A percentile compares a stretch with the other conserved stretches of the same genome.
Conservation (phyloP, 306 rosid genomes). For the Alnus rubra region DNA sequence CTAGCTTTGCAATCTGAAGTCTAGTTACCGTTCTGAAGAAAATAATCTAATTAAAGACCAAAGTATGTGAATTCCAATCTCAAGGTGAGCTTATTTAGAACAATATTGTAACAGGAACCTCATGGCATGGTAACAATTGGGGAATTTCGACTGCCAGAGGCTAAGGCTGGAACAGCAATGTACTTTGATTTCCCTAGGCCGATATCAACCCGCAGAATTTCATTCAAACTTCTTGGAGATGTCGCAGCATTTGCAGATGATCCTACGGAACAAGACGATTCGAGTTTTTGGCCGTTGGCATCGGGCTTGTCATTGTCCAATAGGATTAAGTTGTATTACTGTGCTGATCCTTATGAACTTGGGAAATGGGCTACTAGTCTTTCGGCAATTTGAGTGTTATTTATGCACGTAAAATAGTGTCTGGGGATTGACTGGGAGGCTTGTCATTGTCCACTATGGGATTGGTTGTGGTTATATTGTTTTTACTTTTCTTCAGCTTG, state of each 20-base stretch:
- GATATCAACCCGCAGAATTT: conserved; percentile 67
- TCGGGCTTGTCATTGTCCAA: conserved; percentile 75
- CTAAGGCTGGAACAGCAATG: conserved; percentile 78
- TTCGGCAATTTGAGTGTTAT: conserved; percentile 56
- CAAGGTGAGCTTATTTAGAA: conserved; percentile 13
- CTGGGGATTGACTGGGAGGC: conserved; percentile 24
- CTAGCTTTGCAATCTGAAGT: neutral
- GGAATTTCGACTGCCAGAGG: conserved; percentile 92
- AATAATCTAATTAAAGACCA: neutral
- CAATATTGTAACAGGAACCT: conserved; percentile 52
- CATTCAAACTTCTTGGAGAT: conserved; percentile 85
- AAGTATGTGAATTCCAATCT: neutral
- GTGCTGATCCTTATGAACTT: conserved; percentile 83
- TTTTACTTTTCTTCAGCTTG: conserved; percentile 27
- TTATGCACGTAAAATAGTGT: neutral
- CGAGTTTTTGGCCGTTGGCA: conserved; percentile 59
- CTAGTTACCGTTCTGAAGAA: neutral
- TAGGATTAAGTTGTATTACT: conserved; percentile 72
- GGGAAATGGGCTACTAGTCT: conserved; percentile 98
- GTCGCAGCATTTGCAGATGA: conserved; percentile 82
- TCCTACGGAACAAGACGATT: conserved; percentile 77
- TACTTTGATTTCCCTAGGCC: conserved; percentile 85
- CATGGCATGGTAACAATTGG: conserved; percentile 61
- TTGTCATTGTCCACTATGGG: too few relatives aligned
- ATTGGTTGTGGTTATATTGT: conserved; percentile 28